Percentiles rank a stretch among this genome's conserved stretches.
Conservation (phyloP, 2,329 filamentous ascomycete genomes). For the Xylaria sp. region DNA sequence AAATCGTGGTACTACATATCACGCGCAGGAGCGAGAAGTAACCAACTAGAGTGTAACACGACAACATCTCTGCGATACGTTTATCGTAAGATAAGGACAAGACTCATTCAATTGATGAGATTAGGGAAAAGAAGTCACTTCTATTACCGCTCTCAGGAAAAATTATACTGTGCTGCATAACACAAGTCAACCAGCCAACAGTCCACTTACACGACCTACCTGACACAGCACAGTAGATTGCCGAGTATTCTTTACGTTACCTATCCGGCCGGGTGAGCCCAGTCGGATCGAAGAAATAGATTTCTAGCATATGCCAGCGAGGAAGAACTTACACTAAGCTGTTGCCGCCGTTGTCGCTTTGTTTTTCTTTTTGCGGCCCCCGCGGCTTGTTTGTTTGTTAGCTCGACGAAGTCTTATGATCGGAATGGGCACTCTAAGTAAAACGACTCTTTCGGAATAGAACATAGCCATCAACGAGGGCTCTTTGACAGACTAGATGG, state of each 20-base stretch:
- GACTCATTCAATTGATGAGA: background rate
- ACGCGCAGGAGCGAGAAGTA: slow-evolving; percentile 17
- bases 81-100: background rate
- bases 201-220: background rate
- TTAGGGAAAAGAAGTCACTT: background rate
- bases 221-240: slow-evolving; percentile 4
- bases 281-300: background rate
- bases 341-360: slow-evolving; percentile 10
- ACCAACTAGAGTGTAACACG: slow-evolving; percentile 18
- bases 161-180: slow-evolving; percentile 10
- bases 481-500: background rate
- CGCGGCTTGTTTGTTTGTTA: slow-evolving; percentile 8
- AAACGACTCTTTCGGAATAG: slow-evolving; percentile 23
- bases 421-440: slow-evolving; percentile 15
- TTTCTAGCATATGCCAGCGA: background rate
- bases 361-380: slow-evolving; percentile 26
- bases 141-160: background rate
- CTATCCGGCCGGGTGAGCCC: slow-evolving; percentile 10
- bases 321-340: background rate
- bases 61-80: slow-evolving; percentile 8
- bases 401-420: slow-evolving; percentile 21
- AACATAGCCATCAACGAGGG: background rate
- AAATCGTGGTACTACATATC: slow-evolving; percentile 11
- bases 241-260: background rate
- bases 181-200: background rate